Conservation (phyloP, 2,329 filamentous ascomycete genomes). For the Myriosclerotinia scirpicola region DNA sequence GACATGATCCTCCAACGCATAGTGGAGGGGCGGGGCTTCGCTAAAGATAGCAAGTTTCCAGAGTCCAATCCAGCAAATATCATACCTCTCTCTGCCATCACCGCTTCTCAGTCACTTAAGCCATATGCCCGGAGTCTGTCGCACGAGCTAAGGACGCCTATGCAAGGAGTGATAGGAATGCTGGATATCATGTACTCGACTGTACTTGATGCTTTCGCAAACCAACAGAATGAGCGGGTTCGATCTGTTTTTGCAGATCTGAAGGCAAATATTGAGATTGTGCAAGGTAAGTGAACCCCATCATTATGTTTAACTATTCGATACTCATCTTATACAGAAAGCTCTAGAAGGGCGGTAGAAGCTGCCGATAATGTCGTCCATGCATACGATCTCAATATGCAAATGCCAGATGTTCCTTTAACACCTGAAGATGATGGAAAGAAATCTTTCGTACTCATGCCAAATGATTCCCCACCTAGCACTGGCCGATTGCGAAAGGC, state of each 20-base stretch:
- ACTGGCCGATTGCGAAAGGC: neutral
- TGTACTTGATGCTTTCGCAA: constrained; percentile 63
- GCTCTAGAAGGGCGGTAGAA: constrained; percentile 68
- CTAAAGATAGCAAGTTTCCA: constrained; percentile 37
- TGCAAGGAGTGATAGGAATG: constrained; percentile 77
- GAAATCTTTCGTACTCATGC: constrained; percentile 11
- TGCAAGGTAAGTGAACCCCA: constrained; percentile 54
- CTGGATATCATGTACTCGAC: constrained; percentile 74
- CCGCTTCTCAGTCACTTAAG: constrained; percentile 63
- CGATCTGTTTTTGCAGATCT: constrained; percentile 60
- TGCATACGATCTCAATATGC: constrained; percentile 74
- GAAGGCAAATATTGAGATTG: constrained; percentile 68
- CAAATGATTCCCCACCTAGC: neutral
- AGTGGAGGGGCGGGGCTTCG: constrained; percentile 52
- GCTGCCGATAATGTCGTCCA: constrained; percentile 75
- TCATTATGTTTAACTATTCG: neutral
- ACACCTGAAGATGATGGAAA: constrained; percentile 30
- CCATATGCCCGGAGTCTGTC: constrained; percentile 72
- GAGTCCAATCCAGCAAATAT: constrained; percentile 43
- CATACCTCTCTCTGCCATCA: constrained; percentile 55
- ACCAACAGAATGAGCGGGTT: constrained; percentile 50
- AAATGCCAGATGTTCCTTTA: constrained; percentile 63
- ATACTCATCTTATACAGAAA: constrained; percentile 50
- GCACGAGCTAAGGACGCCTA: constrained; percentile 69
- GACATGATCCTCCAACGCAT: constrained; percentile 62